Evolutionary conservation across 257 asterid species (phyloP), one percentile per base, ranked within the genome.

Genomic region (Solanum medicagineum): DNA sequence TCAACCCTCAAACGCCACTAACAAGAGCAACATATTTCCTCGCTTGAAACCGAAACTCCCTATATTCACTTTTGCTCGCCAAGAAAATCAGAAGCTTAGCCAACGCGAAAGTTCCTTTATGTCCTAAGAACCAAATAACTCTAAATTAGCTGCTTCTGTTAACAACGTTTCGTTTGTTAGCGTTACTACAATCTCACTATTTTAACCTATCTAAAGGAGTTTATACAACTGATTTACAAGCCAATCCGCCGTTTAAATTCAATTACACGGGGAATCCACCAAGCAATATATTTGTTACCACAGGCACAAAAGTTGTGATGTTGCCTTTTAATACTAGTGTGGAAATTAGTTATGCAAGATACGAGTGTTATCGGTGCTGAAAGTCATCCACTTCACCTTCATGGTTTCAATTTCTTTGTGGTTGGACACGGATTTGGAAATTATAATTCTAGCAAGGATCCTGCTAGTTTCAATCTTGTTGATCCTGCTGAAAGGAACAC

Each of bases 321-420:
- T 89, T 93, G 19, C 87, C 90, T 3, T 92, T 85, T 42, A 91
- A 90, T 77, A 62, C 94, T 7, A 85, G 86, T 36, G 94, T 91
- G 81, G 94, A 93, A 93, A 86, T 84, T 93, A 83, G 90, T 93
- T 16, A 4, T 93, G 89, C 97, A 93, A 87, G 97, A 92, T 22
- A 92, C 95, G 10, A 92, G 94, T 89, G 90, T 92, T 49, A 80
- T 93, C 4, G 89, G 90, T 0, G 92, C 93, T 2, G 94, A 93
- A 85, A 87, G 92, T 85, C 97, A 93, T 84, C 97, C 94, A 19
- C 86, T 93, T 24, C 97, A 93, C 54, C 91, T 92, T 62, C 97
- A 93, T 47, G 97, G 95, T 55, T 93, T 85, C 87, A 92, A 93
- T 70, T 93, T 93, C 92, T 93, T 90, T 47, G 85, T 93, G 0